Evolutionary conservation across 495 filamentous ascomycete genomes (phyloP).

Genomic region (Tuber aestivum): DNA sequence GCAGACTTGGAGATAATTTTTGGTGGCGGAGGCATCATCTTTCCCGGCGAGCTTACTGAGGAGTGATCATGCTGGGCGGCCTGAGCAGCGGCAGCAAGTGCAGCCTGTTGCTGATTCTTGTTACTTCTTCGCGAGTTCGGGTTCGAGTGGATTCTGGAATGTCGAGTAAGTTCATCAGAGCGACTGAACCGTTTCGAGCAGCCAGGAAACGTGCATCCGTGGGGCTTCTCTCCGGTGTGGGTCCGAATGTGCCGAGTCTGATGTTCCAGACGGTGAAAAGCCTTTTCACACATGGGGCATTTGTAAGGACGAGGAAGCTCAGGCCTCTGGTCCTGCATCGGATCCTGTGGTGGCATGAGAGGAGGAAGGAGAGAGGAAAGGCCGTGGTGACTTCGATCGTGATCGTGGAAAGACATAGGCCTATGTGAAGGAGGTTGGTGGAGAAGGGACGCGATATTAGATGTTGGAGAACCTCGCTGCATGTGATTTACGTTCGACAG

Average conservation of each 20-base stretch:
- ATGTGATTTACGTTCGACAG: slow-evolving; percentile 30
- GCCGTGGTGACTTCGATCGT: slow-evolving; percentile 31
- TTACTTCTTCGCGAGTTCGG: slow-evolving; percentile 92
- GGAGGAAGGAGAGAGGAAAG: slow-evolving; percentile 27
- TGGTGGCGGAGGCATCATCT: slow-evolving; percentile 74
- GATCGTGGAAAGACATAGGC: slow-evolving; percentile 37
- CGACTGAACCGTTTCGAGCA: slow-evolving; percentile 97
- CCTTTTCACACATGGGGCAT: slow-evolving; percentile 96
- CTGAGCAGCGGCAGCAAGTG: slow-evolving; percentile 51
- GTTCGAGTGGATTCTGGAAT: slow-evolving; percentile 98
- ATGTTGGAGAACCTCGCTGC: slow-evolving; percentile 34
- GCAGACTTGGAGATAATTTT: slow-evolving; percentile 75
- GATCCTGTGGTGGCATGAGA: slow-evolving; percentile 33
- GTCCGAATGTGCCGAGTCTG: slow-evolving; percentile 97
- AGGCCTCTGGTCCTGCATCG: slow-evolving; percentile 40
- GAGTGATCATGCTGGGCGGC: slow-evolving; percentile 45
- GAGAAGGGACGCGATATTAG: slow-evolving; percentile 35
- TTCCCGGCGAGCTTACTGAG: slow-evolving; percentile 46
- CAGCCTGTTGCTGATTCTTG: slow-evolving; percentile 66
- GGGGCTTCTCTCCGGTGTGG: slow-evolving; percentile 96
- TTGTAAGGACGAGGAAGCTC: slow-evolving; percentile 96
- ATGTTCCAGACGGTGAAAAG: slow-evolving; percentile 96
- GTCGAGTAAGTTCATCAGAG: slow-evolving; percentile 92
- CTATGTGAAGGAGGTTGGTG: slow-evolving; percentile 28
- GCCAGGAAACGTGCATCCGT: slow-evolving; percentile 86